Conservation (phyloP, 2,329 filamentous ascomycete genomes). For the Phaeophleospora eucalypticola region DNA sequence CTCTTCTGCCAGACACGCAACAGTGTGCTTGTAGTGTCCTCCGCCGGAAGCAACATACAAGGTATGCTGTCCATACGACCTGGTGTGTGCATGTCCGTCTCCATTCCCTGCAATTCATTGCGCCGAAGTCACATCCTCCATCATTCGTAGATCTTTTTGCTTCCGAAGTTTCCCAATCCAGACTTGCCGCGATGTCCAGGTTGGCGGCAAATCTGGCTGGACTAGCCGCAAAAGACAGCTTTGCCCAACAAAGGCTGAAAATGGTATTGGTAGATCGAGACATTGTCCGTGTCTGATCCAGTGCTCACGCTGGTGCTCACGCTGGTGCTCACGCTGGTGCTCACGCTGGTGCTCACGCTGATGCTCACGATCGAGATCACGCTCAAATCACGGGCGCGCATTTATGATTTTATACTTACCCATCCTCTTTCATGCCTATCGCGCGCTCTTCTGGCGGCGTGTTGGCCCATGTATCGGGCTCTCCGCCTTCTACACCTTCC, state of each 20-base stretch:
- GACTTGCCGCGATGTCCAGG: too few relatives aligned
- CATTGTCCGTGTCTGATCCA: too few relatives aligned
- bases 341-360: background rate
- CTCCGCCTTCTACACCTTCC: conserved; percentile 24
- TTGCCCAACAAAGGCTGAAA: too few relatives aligned
- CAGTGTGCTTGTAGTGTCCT: conserved; percentile 16
- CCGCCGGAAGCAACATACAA: background rate
- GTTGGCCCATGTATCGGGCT: conserved; percentile 22
- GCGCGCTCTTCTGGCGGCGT: conserved; percentile 41
- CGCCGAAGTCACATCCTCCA: background rate
- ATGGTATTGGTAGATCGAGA: too few relatives aligned
- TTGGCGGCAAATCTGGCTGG: too few relatives aligned
- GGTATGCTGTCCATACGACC: background rate
- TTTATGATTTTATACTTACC: conserved; percentile 57
- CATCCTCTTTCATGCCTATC: conserved; percentile 82
- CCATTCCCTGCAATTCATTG: background rate
- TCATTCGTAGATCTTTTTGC: too few relatives aligned
- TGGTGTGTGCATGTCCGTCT: background rate
- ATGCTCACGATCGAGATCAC: background rate
- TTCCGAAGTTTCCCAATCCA: too few relatives aligned
- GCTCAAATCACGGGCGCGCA: conserved; percentile 9
- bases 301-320: too few relatives aligned
- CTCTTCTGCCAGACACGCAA: conserved; percentile 14
- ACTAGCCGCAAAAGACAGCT: too few relatives aligned
- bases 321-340: too few relatives aligned